Conservation (phyloP, 202 grass and related monocot genomes). For the Hordeum pubiflorum region DNA sequence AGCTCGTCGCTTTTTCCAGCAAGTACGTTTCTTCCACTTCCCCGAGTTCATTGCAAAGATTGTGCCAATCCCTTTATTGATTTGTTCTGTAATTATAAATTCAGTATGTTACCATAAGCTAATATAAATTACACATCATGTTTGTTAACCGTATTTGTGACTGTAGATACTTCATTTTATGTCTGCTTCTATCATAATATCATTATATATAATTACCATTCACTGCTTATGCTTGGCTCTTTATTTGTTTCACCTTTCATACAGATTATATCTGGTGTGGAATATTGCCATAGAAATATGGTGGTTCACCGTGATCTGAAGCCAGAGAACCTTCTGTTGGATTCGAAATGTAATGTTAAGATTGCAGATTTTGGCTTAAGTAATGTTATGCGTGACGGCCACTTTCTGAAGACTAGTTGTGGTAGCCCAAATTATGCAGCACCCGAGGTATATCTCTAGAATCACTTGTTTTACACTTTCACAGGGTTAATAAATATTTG, state of each 20-base stretch:
- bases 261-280: constrained; percentile 97
- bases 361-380: constrained; percentile 98
- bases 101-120: not conserved
- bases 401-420: constrained; percentile 99
- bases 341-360: constrained; percentile 92
- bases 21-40: constrained; percentile 41
- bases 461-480: constrained; percentile 1
- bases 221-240: not conserved
- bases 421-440: constrained; percentile 99
- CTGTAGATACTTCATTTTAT: not conserved
- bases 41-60: not conserved
- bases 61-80: not conserved
- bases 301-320: constrained; percentile 91
- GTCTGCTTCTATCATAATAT: not conserved
- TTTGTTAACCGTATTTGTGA: not conserved
- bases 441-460: constrained; percentile 56
- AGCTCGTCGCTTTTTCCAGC: constrained; percentile 91
- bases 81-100: not conserved
- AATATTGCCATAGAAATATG: constrained; percentile 99
- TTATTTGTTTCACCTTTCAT: constrained; percentile 9
- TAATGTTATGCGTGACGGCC: constrained; percentile 96
- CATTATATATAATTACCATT: not conserved
- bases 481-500: constrained; percentile 1
- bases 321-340: constrained; percentile 90
- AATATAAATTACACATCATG: not conserved